These are phyloP conservation scores for Peronospora tabacina DNA, from an alignment of 352 stramenopile genomes.

Conservation along the genomic window DNA sequence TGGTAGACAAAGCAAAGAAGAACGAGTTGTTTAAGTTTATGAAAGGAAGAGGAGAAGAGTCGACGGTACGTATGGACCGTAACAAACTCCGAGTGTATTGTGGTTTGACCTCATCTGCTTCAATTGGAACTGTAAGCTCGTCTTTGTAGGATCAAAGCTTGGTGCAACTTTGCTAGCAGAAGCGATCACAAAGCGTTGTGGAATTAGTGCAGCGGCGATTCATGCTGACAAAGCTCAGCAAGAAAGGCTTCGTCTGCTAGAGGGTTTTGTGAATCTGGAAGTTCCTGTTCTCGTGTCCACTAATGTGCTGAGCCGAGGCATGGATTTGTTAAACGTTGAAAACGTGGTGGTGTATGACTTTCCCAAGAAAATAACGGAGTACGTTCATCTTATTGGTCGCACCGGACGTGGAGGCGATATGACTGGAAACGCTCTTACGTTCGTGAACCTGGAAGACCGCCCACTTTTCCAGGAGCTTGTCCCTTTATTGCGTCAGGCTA, in stretches of 20 bases:
- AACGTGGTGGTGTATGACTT: conserved; percentile 74
- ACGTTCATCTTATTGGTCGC: conserved; percentile 59
- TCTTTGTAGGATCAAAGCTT: conserved; percentile 63
- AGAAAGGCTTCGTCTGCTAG: conserved; percentile 43
- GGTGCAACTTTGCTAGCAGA: conserved; percentile 55
- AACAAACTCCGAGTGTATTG: background rate
- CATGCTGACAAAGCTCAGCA: conserved; percentile 58
- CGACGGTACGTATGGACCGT: conserved; percentile 32
- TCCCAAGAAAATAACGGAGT: conserved; percentile 46
- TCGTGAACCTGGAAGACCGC: conserved; percentile 42
- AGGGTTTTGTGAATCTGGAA: conserved; percentile 50
- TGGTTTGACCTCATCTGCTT: conserved; percentile 1
- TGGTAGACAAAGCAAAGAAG: conserved; percentile 57
- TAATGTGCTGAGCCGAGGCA: conserved; percentile 63
- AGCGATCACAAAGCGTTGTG: conserved; percentile 39
- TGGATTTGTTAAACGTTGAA: conserved; percentile 55
- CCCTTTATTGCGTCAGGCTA: conserved; percentile 23
- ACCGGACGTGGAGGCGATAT: conserved; percentile 24
- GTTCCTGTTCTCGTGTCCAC: conserved; percentile 53
- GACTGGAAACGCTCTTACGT: conserved; percentile 28
- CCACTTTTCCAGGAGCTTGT: conserved; percentile 41
- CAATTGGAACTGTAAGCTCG: conserved; percentile 32
- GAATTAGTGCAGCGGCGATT: conserved; percentile 33
- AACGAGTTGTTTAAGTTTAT: conserved; percentile 39
- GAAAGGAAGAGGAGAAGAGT: conserved; percentile 26